Evolutionary conservation across 495 filamentous ascomycete species (phyloP).

Genomic region (Penicillium diatomitis): DNA sequence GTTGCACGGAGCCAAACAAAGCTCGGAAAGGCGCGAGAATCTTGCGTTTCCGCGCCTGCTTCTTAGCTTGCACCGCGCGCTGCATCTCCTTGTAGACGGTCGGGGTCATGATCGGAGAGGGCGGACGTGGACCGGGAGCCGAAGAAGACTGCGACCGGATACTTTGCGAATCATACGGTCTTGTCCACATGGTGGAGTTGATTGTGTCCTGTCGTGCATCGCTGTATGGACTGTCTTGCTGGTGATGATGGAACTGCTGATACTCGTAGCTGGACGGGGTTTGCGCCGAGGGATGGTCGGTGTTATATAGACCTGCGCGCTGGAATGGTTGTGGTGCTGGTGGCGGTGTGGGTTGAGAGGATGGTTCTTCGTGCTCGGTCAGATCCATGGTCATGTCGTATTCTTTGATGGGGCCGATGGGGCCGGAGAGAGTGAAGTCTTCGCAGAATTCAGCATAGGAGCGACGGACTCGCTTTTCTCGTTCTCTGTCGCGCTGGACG

Average conservation of each 20-base stretch:
- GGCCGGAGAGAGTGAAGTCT: slow-evolving; percentile 14
- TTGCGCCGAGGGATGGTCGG: too few relatives aligned
- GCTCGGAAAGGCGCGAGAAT: slow-evolving; percentile 2
- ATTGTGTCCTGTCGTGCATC: neutral
- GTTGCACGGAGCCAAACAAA: slow-evolving; percentile 1
- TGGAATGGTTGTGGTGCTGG: neutral
- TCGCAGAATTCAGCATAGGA: slow-evolving; percentile 18
- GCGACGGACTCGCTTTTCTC: slow-evolving; percentile 6
- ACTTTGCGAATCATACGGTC: too few relatives aligned
- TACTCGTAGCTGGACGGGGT: neutral
- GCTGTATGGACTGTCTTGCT: neutral
- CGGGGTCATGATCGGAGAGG: slow-evolving; percentile 10
- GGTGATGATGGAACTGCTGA: neutral
- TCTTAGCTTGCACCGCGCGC: slow-evolving; percentile 3
- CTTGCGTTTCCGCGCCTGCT: slow-evolving; percentile 1
- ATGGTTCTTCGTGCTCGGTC: neutral
- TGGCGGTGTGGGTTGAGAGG: too few relatives aligned
- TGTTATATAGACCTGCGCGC: too few relatives aligned
- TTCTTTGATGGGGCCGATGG: neutral
- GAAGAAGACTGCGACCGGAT: neutral
- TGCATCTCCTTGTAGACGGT: slow-evolving; percentile 10
- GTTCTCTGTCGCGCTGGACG: neutral
- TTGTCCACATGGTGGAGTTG: neutral
- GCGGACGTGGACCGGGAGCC: slow-evolving; percentile 1
- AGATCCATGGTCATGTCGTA: slow-evolving; percentile 11